Evolutionary conservation across 1,284 basidiomycete species (phyloP), one percentile per base, ranked within the genome.

Genomic region (Ganoderma sinense): DNA sequence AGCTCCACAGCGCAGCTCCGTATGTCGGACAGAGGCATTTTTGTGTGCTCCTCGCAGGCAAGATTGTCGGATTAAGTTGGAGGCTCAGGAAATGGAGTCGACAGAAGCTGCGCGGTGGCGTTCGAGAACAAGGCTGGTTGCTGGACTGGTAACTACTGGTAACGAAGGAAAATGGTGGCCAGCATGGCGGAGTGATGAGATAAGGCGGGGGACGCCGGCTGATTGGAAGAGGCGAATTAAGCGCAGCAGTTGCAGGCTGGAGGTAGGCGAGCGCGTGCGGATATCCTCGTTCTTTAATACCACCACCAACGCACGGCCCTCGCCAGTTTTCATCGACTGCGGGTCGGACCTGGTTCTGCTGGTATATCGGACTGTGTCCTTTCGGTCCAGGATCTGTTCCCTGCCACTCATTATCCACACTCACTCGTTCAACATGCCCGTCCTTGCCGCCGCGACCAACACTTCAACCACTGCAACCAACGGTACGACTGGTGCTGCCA

Each of bases 401-500:
- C 39, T 16, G 23, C 39, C 70, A 53, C 64, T 71, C 53, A 16
- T 56, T 56, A 8, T n/a, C 39, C 59, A 61, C 59, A 8, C 20
- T 41, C 39, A 16, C 14, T 41, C 59, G 41, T 61, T 69, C 66
- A 59, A 8, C 65, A 73, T 73, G 72, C 55, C 72, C 66, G 48
- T 69, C 69, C 39, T 71, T 67, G 71, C 67, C 48, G 71, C 69
- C 48, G 64, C 69, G 31, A 65, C 69, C 45, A 61, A 61, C 59
- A 4, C 59, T 13, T 40, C 59, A 7, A 3, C 36, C 59, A 5
- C n/a, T n/a, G n/a, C 39, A 13, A 65, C 71, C 23, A 61, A 40
- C n/a, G 36, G n/a, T n/a, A 61, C 59, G 1, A 18, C 39, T 26
- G 14, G 2, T 23, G 39, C 53, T 33, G 48, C 40, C 55, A 6